These are phyloP conservation scores for Oleoguttula mirabilis DNA, from an alignment of 495 filamentous ascomycete species.

Conservation along the genomic window DNA sequence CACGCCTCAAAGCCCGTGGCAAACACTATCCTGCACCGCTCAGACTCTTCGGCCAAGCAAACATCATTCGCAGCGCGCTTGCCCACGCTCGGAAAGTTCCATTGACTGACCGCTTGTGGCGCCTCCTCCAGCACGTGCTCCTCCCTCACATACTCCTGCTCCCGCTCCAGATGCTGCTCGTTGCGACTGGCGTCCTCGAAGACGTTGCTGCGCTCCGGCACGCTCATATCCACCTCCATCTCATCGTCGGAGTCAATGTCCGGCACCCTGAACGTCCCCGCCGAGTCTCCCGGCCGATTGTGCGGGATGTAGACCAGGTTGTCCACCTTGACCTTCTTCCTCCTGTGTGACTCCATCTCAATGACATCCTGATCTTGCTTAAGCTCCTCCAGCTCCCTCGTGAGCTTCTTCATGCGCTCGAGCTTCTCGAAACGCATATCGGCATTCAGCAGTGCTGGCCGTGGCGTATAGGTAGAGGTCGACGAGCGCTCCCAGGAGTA, in stretches of 20 bases:
- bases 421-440: constrained; percentile 11
- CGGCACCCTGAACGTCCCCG: constrained; percentile 15
- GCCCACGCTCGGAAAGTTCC: too few relatives aligned
- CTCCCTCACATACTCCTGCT: too few relatives aligned
- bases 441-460: constrained; percentile 1
- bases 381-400: constrained; percentile 7
- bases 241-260: constrained; percentile 19
- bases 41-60: too few relatives aligned
- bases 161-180: too few relatives aligned
- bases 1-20: too few relatives aligned
- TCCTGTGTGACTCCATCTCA: constrained; percentile 15
- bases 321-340: constrained; percentile 19
- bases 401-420: background rate
- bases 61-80: too few relatives aligned
- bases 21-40: too few relatives aligned
- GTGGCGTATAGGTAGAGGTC: background rate
- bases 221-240: constrained; percentile 15
- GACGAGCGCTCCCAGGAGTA: background rate
- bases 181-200: too few relatives aligned
- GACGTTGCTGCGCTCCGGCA: constrained; percentile 9
- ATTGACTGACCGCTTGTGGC: too few relatives aligned
- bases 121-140: too few relatives aligned
- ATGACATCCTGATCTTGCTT: constrained; percentile 11
- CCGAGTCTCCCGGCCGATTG: constrained; percentile 14
- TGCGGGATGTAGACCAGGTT: constrained; percentile 16